Conservation (phyloP, 2,329 filamentous ascomycete species). For the Epichloe bromicola region DNA sequence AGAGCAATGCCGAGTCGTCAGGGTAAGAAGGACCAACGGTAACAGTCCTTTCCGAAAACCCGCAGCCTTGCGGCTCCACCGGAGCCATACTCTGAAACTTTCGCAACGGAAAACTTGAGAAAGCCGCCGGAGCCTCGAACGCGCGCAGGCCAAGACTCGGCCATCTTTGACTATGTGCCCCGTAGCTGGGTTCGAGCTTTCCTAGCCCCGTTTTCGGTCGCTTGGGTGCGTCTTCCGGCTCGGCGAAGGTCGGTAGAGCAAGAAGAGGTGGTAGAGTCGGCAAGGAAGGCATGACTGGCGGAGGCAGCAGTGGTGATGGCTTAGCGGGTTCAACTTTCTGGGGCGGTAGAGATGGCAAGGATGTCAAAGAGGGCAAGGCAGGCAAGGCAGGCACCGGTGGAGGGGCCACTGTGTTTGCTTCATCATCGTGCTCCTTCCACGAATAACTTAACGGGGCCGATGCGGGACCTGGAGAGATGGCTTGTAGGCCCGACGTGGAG, state of each 20-base stretch:
- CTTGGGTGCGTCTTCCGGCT: constrained; percentile 10
- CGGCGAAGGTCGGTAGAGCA: constrained; percentile 4
- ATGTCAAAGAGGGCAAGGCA: not conserved
- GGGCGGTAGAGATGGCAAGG: not conserved
- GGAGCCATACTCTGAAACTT: constrained; percentile 3
- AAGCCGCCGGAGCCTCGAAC: constrained; percentile 11
- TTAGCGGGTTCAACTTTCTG: not conserved
- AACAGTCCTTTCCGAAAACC: constrained; percentile 21
- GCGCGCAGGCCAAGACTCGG: constrained; percentile 22
- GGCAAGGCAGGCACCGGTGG: not conserved
- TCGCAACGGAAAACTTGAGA: constrained; percentile 4
- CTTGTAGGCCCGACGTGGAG: constrained; percentile 36
- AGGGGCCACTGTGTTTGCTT: not conserved
- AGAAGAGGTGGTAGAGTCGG: not conserved
- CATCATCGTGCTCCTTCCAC: constrained; percentile 37
- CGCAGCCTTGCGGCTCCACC: constrained; percentile 8
- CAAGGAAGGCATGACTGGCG: not conserved
- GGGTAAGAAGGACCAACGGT: constrained; percentile 21
- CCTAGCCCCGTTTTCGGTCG: constrained; percentile 23
- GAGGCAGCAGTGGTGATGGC: not conserved
- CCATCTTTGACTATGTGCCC: constrained; percentile 11
- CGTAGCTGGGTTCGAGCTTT: constrained; percentile 6
- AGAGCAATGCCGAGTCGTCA: constrained; percentile 48
- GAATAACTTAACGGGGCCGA: constrained; percentile 52
- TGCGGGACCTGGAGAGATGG: constrained; percentile 49